Evolutionary conservation across 768 basidiomycete species (phyloP).

Genomic region (Russula ochroleuca): DNA sequence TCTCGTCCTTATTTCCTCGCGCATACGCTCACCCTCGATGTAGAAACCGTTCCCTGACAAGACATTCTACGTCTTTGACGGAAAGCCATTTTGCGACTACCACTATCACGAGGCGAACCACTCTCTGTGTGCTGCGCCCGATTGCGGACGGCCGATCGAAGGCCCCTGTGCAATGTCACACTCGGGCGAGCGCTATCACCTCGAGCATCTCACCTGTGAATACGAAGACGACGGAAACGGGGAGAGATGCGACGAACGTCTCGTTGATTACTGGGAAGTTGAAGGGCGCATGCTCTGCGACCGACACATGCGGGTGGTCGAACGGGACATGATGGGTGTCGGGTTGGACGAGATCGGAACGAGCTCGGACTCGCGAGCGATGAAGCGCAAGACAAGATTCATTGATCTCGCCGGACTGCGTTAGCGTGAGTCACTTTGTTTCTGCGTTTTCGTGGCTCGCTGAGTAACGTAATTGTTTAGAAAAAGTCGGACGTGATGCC

Average conservation of each 20-base stretch:
- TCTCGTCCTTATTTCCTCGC: conserved; percentile 9
- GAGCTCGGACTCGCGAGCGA: conserved; percentile 45
- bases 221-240: conserved; percentile 38
- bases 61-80: conserved; percentile 86
- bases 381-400: conserved; percentile 75
- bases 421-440: conserved; percentile 3
- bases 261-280: conserved; percentile 87
- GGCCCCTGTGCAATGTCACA: conserved; percentile 89
- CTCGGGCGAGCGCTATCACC: conserved; percentile 76
- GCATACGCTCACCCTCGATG: not conserved
- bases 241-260: conserved; percentile 45
- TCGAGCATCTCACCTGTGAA: conserved; percentile 85
- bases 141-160: conserved; percentile 87
- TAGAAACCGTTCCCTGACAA: conserved; percentile 89
- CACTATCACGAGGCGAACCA: conserved; percentile 92
- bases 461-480: not conserved
- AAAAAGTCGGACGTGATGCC: not conserved
- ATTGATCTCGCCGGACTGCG: conserved; percentile 54
- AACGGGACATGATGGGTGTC: conserved; percentile 28
- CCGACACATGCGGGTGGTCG: conserved; percentile 52
- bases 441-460: not conserved
- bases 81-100: conserved; percentile 85
- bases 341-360: conserved; percentile 22
- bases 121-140: conserved; percentile 74
- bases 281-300: conserved; percentile 86